Evolutionary conservation across 371 early-diverging fungal genomes (phyloP).

Genomic region (Chytridium lagenaria): DNA sequence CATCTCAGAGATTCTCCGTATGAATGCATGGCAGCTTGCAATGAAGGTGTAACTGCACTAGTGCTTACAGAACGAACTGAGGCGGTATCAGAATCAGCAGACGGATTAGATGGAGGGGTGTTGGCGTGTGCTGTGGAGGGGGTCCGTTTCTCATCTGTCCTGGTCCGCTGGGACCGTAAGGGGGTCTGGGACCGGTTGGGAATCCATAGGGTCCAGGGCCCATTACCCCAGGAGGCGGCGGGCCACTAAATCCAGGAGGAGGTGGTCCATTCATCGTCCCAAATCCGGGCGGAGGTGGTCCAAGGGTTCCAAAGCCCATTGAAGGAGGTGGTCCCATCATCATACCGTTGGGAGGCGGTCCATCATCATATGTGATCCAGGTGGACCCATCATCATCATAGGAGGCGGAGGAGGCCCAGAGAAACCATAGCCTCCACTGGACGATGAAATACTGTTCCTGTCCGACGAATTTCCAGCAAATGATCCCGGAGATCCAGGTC

Average conservation of each 20-base stretch:
- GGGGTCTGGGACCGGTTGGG: constrained; percentile 5
- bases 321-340: constrained; percentile 21
- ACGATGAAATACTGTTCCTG: constrained; percentile 14
- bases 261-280: constrained; percentile 9
- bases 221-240: constrained; percentile 17
- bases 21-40: constrained; percentile 35
- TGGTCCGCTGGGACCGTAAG: constrained; percentile 25
- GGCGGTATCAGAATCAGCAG: neutral
- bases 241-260: constrained; percentile 1
- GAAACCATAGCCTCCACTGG: neutral
- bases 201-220: constrained; percentile 1
- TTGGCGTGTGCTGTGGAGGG: neutral
- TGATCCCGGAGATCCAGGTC: constrained; percentile 20
- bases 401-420: constrained; percentile 29
- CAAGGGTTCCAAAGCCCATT: constrained; percentile 30
- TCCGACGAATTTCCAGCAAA: constrained; percentile 14
- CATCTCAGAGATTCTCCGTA: constrained; percentile 74
- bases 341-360: constrained; percentile 23
- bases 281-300: constrained; percentile 12
- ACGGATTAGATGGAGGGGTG: neutral
- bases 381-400: constrained; percentile 23
- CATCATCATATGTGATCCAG: constrained; percentile 8
- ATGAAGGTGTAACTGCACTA: neutral
- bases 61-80: constrained; percentile 1
- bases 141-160: neutral